Conservation (phyloP, 306 rosid genomes). For the Corylus heterophylla region DNA sequence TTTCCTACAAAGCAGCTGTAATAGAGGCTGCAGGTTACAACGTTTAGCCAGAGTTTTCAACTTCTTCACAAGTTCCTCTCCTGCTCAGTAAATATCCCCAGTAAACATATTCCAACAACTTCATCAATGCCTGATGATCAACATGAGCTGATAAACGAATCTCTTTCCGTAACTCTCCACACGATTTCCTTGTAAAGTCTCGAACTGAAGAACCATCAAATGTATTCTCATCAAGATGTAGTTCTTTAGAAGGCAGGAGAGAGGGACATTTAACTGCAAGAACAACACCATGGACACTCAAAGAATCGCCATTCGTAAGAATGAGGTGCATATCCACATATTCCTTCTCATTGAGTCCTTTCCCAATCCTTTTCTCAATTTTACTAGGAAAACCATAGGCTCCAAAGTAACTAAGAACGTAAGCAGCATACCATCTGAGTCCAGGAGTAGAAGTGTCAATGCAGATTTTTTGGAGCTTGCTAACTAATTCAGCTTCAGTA, state of each 20-base stretch:
- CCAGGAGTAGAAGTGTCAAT: conserved; percentile 49
- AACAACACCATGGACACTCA: conserved; percentile 71
- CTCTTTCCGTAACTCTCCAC: conserved; percentile 38
- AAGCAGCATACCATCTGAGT: conserved; percentile 72
- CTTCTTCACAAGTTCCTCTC: conserved; percentile 58
- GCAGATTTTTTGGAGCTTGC: conserved; percentile 55
- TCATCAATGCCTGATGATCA: conserved; percentile 54
- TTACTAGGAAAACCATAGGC: conserved; percentile 81
- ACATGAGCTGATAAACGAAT: conserved; percentile 70
- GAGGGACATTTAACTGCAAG: conserved; percentile 74
- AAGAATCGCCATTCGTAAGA: conserved; percentile 45
- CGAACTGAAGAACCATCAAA: conserved; percentile 17
- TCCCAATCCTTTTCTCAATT: conserved; percentile 61
- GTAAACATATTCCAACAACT: conserved; percentile 73
- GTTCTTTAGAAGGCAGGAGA: conserved; percentile 55
- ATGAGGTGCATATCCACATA: conserved; percentile 57
- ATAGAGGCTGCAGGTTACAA: conserved; percentile 63
- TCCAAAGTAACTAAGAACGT: conserved; percentile 63
- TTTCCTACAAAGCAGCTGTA: conserved; percentile 59
- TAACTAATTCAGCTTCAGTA: conserved; percentile 46
- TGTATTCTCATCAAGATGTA: conserved; percentile 23
- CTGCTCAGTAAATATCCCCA: conserved; percentile 55
- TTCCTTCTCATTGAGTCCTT: conserved; percentile 51
- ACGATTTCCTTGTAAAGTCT: conserved; percentile 22
- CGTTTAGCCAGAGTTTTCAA: conserved; percentile 71